Evolutionary conservation across 768 basidiomycete species (phyloP).

Genomic region (Boletus tomentosulus): DNA sequence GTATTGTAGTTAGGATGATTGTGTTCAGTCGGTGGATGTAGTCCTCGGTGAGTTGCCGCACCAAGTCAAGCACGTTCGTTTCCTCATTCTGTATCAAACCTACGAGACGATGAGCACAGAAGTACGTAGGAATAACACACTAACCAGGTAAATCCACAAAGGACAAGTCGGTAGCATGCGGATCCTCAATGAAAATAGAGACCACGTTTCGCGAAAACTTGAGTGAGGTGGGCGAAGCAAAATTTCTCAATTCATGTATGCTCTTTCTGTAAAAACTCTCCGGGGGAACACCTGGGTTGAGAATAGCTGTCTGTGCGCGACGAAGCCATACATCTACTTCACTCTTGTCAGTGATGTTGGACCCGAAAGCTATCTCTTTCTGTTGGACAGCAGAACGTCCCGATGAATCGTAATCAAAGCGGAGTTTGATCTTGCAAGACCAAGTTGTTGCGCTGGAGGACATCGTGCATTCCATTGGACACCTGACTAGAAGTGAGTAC

Average conservation of each 20-base stretch:
- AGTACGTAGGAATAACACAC: not conserved
- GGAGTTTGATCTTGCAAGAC: constrained; percentile 44
- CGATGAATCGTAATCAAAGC: constrained; percentile 28
- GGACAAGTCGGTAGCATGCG: constrained; percentile 42
- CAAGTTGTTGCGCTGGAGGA: constrained; percentile 35
- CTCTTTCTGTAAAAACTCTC: constrained; percentile 23
- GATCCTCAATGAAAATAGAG: constrained; percentile 42
- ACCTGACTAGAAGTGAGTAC: constrained; percentile 30
- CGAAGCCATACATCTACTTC: constrained; percentile 41
- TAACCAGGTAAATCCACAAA: constrained; percentile 55
- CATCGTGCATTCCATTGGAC: constrained; percentile 53
- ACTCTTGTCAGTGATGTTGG: constrained; percentile 24
- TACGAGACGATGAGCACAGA: constrained; percentile 20
- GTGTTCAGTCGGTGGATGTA: constrained; percentile 50
- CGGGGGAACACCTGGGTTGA: constrained; percentile 24
- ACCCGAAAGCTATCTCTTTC: constrained; percentile 27
- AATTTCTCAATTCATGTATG: constrained; percentile 21
- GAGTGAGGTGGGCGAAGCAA: constrained; percentile 22
- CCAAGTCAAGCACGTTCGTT: constrained; percentile 38
- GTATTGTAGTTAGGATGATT: constrained; percentile 61
- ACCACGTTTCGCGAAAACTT: constrained; percentile 52
- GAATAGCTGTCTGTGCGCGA: constrained; percentile 45
- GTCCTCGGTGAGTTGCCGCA: constrained; percentile 44
- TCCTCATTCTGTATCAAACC: constrained; percentile 57
- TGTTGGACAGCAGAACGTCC: constrained; percentile 20